Percentiles rank a stretch among this genome's conserved stretches.
Evolutionary conservation across 2,329 filamentous ascomycete species (phyloP).

Genomic region (Aspergillus oerlinghausenensis): DNA sequence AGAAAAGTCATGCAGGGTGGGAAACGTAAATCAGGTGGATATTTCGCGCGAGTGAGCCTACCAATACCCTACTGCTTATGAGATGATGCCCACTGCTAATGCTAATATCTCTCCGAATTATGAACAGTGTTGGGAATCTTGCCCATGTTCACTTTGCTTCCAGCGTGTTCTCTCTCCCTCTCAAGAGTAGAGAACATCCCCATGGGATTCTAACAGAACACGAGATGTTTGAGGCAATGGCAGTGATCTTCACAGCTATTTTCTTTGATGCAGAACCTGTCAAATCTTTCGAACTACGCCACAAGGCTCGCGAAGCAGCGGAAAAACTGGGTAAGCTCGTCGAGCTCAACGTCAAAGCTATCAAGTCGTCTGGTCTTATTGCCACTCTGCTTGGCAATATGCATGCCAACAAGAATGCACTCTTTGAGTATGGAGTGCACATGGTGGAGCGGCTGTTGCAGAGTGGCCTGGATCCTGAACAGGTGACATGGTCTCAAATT

Average conservation of each 20-base stretch:
- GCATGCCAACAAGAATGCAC: constrained; percentile 49
- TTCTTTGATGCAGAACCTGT: constrained; percentile 63
- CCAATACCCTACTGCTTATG: background rate
- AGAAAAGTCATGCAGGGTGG: constrained; percentile 62
- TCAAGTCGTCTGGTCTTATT: constrained; percentile 52
- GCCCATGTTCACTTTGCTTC: constrained; percentile 53
- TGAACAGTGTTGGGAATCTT: constrained; percentile 46
- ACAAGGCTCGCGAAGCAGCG: constrained; percentile 54
- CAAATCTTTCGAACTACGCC: constrained; percentile 61
- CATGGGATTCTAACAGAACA: constrained; percentile 53
- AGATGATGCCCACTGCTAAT: no score
- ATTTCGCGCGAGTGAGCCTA: constrained; percentile 54
- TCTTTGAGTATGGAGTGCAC: constrained; percentile 61
- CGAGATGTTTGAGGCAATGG: constrained; percentile 57
- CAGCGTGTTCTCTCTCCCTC: constrained; percentile 50
- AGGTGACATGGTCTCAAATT: constrained; percentile 68
- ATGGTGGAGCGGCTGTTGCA: constrained; percentile 63
- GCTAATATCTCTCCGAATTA: constrained; percentile 1
- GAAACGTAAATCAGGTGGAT: constrained; percentile 62
- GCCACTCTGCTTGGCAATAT: constrained; percentile 47
- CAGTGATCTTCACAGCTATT: constrained; percentile 61
- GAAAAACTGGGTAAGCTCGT: constrained; percentile 58
- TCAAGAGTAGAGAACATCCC: constrained; percentile 50
- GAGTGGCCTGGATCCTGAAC: constrained; percentile 56
- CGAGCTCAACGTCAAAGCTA: constrained; percentile 61